Evolutionary conservation across 163 green algal genomes (phyloP), one percentile per base, ranked within the genome.

Genomic region (Chlorella variabilis): DNA sequence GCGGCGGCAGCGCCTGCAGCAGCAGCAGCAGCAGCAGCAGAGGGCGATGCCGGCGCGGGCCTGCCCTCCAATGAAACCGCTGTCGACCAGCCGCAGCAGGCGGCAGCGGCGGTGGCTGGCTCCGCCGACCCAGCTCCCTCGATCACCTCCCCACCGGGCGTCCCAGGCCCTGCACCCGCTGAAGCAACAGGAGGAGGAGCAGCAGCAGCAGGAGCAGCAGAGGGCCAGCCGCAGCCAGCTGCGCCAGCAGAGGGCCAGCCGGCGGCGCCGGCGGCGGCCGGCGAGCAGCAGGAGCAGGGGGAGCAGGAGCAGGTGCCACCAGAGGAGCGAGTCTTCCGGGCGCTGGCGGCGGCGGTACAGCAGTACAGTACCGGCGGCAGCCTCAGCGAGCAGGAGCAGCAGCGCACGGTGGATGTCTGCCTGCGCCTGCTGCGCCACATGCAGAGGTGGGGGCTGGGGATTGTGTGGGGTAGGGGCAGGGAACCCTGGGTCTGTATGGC

Each of bases 371-470:
- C 66, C 4, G 85, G 88, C 33, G 93, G 93, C 3, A 76, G 94
- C 81, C 84, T 98, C 42, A 84, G 49, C 13, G 85, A 94, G 7
- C 82, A 96, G 78, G 84, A 96, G 83, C 85, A 94, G 81, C 70
- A 81, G 25, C 79, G 83, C 25, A 70, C 76, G 2, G 86, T 92
- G 65, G 27, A 74, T 3, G 11, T 97, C 29, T 89, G 85, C 78
- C 85, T 94, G 33, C 66, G 48, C 6, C 85, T 97, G 82, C 87
- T 98, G 83, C 62, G 82, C 13, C 87, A 93, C 66, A 75, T 96
- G 77, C 85, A 93, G 39, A 83, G 87, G 23, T 68, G 73, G 17
- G 71, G 20, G 7, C n/a, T n/a, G n/a, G n/a, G n/a, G n/a, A n/a
- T n/a, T n/a, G n/a, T n/a, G n/a, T n/a, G n/a, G n/a, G n/a, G n/a